These are phyloP conservation scores for Podospora pseudopauciseta DNA, from an alignment of 495 filamentous ascomycete genomes.

Conservation along the genomic window DNA sequence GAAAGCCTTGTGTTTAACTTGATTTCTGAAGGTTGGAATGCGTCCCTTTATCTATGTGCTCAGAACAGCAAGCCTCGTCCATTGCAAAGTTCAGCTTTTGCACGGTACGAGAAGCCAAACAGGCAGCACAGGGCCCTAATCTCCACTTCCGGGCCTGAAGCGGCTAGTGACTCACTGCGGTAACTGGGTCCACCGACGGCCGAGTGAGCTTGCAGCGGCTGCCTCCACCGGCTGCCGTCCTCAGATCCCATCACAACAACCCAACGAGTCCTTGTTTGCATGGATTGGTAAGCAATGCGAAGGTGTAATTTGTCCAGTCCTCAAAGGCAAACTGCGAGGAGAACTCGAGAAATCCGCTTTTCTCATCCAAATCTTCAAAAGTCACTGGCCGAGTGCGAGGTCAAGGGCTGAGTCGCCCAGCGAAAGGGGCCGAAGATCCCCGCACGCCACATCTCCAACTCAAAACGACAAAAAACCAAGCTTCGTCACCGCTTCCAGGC, in stretches of 20 bases:
- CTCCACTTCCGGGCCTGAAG: conserved; percentile 13
- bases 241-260: neutral
- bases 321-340: conserved; percentile 13
- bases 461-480: neutral
- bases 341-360: neutral
- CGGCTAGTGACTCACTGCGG: conserved; percentile 21
- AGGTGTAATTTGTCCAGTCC: conserved; percentile 2
- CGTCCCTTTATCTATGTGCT: neutral
- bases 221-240: conserved; percentile 9
- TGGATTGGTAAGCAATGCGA: neutral
- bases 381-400: neutral
- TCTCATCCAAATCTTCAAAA: neutral
- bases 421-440: neutral
- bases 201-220: conserved; percentile 10
- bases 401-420: neutral
- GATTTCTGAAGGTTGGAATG: neutral
- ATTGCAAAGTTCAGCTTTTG: neutral
- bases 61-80: neutral
- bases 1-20: neutral
- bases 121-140: conserved; percentile 7
- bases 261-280: neutral
- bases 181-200: conserved; percentile 8
- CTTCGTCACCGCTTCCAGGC: neutral
- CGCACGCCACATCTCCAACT: neutral
- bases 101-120: neutral